Conservation (phyloP, 2,329 filamentous ascomycete genomes). For the Blastomyces gilchristii region DNA sequence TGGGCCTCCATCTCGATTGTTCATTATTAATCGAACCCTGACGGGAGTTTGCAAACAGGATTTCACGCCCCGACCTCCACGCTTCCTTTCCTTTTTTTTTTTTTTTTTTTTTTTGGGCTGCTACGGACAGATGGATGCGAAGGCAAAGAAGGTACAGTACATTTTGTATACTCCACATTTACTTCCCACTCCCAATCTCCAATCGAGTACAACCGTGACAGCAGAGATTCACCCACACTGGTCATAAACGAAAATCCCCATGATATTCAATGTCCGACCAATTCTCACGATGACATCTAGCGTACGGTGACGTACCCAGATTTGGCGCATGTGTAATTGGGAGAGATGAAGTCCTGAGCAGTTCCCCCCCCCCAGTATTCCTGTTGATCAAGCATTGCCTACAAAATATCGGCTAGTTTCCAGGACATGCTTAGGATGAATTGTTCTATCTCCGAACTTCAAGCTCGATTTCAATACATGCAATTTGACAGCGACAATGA, state of each 20-base stretch:
- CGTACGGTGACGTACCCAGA: not conserved
- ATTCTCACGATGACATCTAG: not conserved
- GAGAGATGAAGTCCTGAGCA: no score
- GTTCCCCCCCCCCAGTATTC: no score
- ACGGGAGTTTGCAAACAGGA: not conserved
- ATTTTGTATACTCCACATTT: not conserved
- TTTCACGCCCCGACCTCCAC: not conserved
- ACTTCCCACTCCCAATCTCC: not conserved
- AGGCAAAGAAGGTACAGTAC: not conserved
- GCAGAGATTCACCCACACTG: not conserved
- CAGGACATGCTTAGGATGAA: not conserved
- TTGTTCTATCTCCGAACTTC: not conserved
- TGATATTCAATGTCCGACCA: not conserved
- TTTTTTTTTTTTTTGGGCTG: no score
- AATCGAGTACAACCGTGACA: conserved; percentile 2
- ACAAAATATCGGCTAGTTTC: no score
- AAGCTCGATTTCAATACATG: not conserved
- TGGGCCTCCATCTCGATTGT: not conserved
- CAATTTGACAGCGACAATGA: not conserved
- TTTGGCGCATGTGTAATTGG: not conserved
- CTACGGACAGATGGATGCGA: not conserved
- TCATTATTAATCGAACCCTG: not conserved
- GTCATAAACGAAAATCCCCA: not conserved
- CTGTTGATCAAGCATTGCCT: no score
- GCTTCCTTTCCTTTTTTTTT: no score